Base-by-base conservation (phyloP, 179 eudicot species). In the Actinidia polygama region DNA sequence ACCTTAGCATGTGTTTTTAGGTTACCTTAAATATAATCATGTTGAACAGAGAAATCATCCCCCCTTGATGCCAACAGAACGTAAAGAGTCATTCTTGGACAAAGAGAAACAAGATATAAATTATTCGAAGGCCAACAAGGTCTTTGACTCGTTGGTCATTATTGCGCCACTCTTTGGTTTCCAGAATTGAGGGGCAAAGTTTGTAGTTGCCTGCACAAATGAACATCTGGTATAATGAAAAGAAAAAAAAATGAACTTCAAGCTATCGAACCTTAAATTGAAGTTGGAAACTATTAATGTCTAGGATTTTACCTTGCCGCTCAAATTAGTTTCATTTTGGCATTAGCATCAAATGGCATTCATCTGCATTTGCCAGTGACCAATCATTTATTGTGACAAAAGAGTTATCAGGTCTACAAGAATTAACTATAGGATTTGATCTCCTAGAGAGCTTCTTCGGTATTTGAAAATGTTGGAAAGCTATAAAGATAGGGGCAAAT, bases 121-220 rank as follows among this genome's bases (percentile, higher is more conserved):
- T 70, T 89, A 87, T 84, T 87, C 90, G 16, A 87, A 86, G 73
- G 86, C 78, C 92, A 24, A 89, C 76, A 54, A 88, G 63, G 80
- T 93, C 92, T 61, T 92, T 94, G 51, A 89, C 90, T 93, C 92
- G 67, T 92, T 94, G 51, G 89, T 91, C 98, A 91, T 94, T 58
- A 91, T 57, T 23, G 87, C 82, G 46, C 98, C 92, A 84, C 90
- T 92, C 54, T 85, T 73, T 36, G 96, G 93, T 85, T 89, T 91
- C 94, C 95, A 91, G 68, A 91, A 85, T 77, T 87, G 90, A 58
- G 98, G 98, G 40, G 82, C 51, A 83, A 82, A 70, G 84, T 90
- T 91, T 44, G 94, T 89, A 46, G 92, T 94, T 36, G 94, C 93
- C 98, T 92, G 78, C 68, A 84, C 55, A 77, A 64, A 79, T 59